Conservation (phyloP, 345 rosid genomes). For the Xanthoceras sorbifolium region DNA sequence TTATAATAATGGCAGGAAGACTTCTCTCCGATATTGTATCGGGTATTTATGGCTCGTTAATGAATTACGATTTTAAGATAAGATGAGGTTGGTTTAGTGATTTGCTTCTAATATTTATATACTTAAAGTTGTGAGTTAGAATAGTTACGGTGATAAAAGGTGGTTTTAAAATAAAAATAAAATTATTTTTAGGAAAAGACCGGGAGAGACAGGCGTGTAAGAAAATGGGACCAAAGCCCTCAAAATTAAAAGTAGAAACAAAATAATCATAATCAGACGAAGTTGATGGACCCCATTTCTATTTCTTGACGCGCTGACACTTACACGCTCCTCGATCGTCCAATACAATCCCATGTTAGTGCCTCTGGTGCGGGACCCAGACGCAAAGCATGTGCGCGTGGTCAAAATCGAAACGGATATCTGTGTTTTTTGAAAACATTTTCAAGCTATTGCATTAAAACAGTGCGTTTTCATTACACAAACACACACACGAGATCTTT, state of each 20-base stretch:
- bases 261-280: background rate
- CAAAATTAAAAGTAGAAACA: conserved; percentile 4
- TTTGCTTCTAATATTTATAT: too few species aligned
- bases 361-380: background rate
- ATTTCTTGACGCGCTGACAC: conserved; percentile 11
- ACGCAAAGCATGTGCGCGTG: background rate
- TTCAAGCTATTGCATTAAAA: conserved; percentile 23
- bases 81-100: too few species aligned
- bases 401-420: conserved; percentile 2
- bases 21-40: too few species aligned
- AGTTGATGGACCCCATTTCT: background rate
- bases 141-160: too few species aligned
- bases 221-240: conserved; percentile 37
- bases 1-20: too few species aligned
- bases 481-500: background rate
- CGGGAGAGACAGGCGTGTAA: conserved; percentile 36
- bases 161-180: too few species aligned
- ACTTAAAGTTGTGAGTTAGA: too few species aligned
- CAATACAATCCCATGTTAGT: background rate
- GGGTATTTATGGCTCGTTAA: too few species aligned
- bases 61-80: too few species aligned
- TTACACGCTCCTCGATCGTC: background rate
- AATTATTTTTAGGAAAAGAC: background rate
- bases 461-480: conserved; percentile 19
- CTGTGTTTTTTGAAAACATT: background rate